Conservation (phyloP, 805 yeast genomes). For the Nakazawaea holstii region DNA sequence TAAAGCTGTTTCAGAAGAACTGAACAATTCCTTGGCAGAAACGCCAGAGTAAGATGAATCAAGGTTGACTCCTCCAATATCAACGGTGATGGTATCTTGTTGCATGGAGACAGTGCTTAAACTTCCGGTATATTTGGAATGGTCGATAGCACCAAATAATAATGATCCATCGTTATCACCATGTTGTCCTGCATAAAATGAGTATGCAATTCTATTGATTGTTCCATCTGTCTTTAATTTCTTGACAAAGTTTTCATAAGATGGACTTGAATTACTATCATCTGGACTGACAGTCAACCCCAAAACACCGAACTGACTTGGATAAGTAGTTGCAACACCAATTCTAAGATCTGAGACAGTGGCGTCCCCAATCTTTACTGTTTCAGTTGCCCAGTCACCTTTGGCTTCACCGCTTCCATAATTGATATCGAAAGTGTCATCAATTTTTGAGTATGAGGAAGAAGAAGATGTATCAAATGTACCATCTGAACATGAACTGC, state of each 20-base stretch:
- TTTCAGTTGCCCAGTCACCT: conserved; percentile 24
- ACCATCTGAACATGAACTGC: conserved; percentile 12
- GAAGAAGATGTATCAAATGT: conserved; percentile 18
- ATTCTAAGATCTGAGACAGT: background rate
- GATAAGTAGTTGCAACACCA: conserved; percentile 6
- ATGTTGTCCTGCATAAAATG: conserved; percentile 40
- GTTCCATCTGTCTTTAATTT: conserved; percentile 32
- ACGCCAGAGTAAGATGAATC: conserved; percentile 2
- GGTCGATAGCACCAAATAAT: conserved; percentile 40
- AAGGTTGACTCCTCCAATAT: conserved; percentile 3
- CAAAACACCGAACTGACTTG: conserved; percentile 4
- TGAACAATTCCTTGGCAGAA: background rate
- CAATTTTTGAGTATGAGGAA: conserved; percentile 14
- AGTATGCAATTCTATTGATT: conserved; percentile 36
- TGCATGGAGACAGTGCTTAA: conserved; percentile 26
- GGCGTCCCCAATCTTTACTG: conserved; percentile 13
- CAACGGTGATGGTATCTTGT: conserved; percentile 1
- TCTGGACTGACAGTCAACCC: conserved; percentile 9
- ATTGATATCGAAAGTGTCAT: conserved; percentile 14
- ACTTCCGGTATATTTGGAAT: conserved; percentile 32
- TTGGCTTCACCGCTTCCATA: conserved; percentile 22
- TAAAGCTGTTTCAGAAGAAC: conserved; percentile 24
- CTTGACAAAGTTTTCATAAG: conserved; percentile 23
- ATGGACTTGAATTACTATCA: conserved; percentile 2
- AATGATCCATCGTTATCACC: conserved; percentile 25